Conservation (phyloP, 1,284 basidiomycete species). For the Cutaneotrichosporon sp. region DNA sequence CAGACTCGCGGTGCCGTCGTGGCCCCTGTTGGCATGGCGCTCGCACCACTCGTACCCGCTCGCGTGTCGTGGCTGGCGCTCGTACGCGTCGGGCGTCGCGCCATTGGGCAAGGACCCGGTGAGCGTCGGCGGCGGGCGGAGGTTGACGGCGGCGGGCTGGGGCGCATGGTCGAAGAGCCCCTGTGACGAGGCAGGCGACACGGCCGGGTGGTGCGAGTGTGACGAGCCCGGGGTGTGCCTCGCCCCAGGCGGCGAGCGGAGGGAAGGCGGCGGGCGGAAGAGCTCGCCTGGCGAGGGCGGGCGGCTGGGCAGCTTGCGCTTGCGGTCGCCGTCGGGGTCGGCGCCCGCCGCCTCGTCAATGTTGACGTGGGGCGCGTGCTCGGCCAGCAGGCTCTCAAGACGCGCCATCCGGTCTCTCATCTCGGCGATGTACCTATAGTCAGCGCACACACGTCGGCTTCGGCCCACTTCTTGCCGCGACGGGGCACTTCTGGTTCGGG, state of each 20-base stretch:
- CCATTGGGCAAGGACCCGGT: slow-evolving; percentile 1
- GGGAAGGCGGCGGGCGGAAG: not conserved
- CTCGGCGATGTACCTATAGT: slow-evolving; percentile 28
- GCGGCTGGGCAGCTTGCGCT: not conserved
- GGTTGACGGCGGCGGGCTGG: slow-evolving; percentile 5
- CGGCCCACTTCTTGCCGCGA: slow-evolving; percentile 19
- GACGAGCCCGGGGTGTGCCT: not conserved
- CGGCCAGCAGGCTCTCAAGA: slow-evolving; percentile 22
- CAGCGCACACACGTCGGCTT: not conserved
- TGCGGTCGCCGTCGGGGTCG: slow-evolving; percentile 6
- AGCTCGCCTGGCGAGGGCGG: not conserved
- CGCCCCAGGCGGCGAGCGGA: not conserved
- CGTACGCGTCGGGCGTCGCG: slow-evolving; percentile 18
- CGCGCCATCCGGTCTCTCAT: slow-evolving; percentile 23
- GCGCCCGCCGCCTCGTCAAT: slow-evolving; percentile 13
- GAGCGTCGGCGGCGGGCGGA: slow-evolving; percentile 5
- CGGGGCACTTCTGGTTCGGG: slow-evolving; percentile 20
- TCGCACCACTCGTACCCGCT: slow-evolving; percentile 31
- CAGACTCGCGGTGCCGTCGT: slow-evolving; percentile 32
- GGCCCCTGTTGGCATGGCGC: slow-evolving; percentile 2
- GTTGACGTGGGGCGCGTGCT: slow-evolving; percentile 18
- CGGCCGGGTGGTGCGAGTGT: not conserved
- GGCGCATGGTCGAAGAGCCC: slow-evolving; percentile 10
- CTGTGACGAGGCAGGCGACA: slow-evolving; percentile 6
- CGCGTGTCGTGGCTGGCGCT: slow-evolving; percentile 21